Conservation (phyloP, 257 asterid genomes). For the Nicotiana undulata region DNA sequence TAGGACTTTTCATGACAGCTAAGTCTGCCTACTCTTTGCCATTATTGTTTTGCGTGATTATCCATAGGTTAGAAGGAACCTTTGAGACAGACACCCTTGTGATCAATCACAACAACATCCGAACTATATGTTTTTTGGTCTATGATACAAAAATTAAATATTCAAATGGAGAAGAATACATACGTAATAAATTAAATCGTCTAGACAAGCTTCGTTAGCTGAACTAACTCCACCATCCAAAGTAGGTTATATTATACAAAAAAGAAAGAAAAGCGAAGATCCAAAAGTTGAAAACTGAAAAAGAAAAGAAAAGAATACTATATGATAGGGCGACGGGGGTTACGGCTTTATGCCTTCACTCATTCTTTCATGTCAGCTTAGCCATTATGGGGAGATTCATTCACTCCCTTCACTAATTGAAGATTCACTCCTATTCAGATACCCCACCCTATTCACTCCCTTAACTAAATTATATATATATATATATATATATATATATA, state of each 20-base stretch:
- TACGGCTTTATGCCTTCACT: neutral
- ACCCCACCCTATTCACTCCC: neutral
- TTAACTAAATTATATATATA: no score
- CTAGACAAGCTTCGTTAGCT: neutral
- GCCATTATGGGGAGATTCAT: neutral
- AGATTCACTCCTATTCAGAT: neutral
- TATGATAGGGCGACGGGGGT: neutral
- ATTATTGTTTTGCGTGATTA: no score
- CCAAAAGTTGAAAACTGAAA: neutral
- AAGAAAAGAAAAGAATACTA: neutral
- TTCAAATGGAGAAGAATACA: no score
- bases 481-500: neutral
- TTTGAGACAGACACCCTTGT: neutral
- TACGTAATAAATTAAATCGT: neutral
- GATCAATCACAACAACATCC: neutral
- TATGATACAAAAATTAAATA: neutral
- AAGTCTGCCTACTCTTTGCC: no score
- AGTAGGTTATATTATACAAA: no score
- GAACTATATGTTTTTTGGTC: neutral
- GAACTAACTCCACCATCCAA: neutral
- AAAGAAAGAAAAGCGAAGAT: neutral
- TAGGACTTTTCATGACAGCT: no score
- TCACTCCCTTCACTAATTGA: neutral
- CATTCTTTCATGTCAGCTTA: neutral
- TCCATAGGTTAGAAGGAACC: no score